Base-by-base conservation (phyloP, 768 basidiomycete genomes). In the Boletus huronensis region DNA sequence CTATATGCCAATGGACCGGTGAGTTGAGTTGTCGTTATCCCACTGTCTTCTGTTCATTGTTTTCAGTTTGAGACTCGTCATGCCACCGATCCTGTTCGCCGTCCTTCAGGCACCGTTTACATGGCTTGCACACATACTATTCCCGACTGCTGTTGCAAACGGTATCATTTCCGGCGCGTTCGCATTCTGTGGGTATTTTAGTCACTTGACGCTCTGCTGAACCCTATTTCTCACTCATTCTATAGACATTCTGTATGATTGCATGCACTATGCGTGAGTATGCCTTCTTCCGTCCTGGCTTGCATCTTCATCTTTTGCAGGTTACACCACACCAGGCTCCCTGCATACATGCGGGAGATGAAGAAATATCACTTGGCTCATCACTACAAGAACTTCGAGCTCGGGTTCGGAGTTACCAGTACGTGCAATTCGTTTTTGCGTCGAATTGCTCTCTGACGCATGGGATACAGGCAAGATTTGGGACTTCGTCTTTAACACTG, bases 351-450 rank as follows among this genome's bases (percentile, higher is more conserved):
- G 74, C 80, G 79, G 54, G 88, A 93, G 68, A 88, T 91, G 89
- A 99, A 99, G 79, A 90, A 90, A 68, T 98, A 98, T 67, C 97
- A 99, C 64, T 82, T 99, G 58, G 94, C 93, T 7, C 95, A 98
- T 67, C 96, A 98, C 70, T 97, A 96, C 78, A 97, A 97, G 74
- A 96, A 97, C 76, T 96, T 93, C 69, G 93, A 97, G 67, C 87
- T 98, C 41, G 95, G 94, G 17, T 98, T 95, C 67, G 95, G 96
- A 31, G 95, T 98, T 11, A 98, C 95, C 7, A 93, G 90, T 89
- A 64, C 49, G 83, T 73, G 14, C 35, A 40, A 17, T 50, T 38
- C 25, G 23, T 34, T 7, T 40, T 9, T 17, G 35, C 2, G 35
- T 40, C 44, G 3, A 50, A 8, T 32, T 41, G 16, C 39, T 47